phyloP scores from a whole-genome alignment of 805 yeast genomes.

The Sugiyamaella chiloensis region DNA sequence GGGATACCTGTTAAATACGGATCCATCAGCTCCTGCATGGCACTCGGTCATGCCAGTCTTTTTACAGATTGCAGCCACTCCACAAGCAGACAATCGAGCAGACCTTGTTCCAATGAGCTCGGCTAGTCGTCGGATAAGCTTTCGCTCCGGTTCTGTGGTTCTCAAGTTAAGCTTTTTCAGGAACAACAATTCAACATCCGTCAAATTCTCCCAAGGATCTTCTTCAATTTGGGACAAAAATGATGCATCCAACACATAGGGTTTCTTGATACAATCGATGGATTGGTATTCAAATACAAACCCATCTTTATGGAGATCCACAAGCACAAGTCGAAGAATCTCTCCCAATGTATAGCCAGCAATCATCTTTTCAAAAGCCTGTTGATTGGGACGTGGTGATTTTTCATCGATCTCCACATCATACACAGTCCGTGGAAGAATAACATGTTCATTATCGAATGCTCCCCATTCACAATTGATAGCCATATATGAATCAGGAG shows the following conservation, averaged over 20 bases:
- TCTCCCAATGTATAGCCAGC: slow-evolving; percentile 97
- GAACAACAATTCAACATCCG: slow-evolving; percentile 70
- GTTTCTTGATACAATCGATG: slow-evolving; percentile 53
- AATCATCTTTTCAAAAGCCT: slow-evolving; percentile 93
- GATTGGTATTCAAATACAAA: slow-evolving; percentile 70
- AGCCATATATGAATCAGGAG: slow-evolving; percentile 73
- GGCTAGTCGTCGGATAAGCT: slow-evolving; percentile 75
- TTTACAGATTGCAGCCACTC: slow-evolving; percentile 89
- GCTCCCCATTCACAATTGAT: slow-evolving; percentile 99
- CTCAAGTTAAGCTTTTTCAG: slow-evolving; percentile 52
- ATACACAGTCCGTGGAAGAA: slow-evolving; percentile 86
- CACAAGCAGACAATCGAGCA: slow-evolving; percentile 89
- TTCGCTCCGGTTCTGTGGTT: slow-evolving; percentile 75
- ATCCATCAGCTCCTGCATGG: slow-evolving; percentile 96
- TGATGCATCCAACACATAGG: slow-evolving; percentile 84
- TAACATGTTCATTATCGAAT: slow-evolving; percentile 82
- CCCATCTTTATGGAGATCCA: slow-evolving; percentile 66
- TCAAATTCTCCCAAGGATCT: slow-evolving; percentile 81
- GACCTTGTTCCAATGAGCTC: slow-evolving; percentile 90
- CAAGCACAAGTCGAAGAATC: slow-evolving; percentile 70
- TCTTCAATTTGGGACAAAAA: slow-evolving; percentile 83
- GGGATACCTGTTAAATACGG: slow-evolving; percentile 92
- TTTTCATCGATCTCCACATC: slow-evolving; percentile 76
- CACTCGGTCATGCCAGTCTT: slow-evolving; percentile 69
- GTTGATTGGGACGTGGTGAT: slow-evolving; percentile 96